Evolutionary conservation across 2,329 filamentous ascomycete genomes (phyloP).

Genomic region (Kalaharituber pfeilii): DNA sequence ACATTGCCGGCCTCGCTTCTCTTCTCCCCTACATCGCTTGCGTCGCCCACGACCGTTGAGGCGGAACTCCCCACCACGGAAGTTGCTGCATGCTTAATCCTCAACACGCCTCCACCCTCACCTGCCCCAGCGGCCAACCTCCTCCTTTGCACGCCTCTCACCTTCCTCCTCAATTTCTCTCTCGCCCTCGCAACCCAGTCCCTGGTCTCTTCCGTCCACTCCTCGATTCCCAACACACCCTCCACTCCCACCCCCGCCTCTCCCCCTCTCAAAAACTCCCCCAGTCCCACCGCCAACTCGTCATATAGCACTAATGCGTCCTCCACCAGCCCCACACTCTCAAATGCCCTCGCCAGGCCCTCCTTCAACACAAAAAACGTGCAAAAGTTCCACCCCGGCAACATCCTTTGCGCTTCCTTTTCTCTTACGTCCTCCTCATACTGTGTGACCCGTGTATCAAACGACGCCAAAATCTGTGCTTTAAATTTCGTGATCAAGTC

Average conservation of each 20-base stretch:
- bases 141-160: conserved; percentile 10
- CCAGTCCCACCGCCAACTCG: conserved; percentile 74
- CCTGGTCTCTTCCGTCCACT: conserved; percentile 21
- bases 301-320: conserved; percentile 91
- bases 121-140: conserved; percentile 5
- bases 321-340: conserved; percentile 88
- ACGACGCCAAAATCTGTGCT: conserved; percentile 67
- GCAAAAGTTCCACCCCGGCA: conserved; percentile 98
- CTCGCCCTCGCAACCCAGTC: conserved; percentile 21
- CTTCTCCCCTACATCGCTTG: not conserved
- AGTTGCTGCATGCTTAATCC: not conserved
- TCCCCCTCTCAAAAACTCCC: conserved; percentile 58
- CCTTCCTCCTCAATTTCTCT: conserved; percentile 16
- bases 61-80: not conserved
- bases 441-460: conserved; percentile 75
- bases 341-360: conserved; percentile 79
- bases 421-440: conserved; percentile 97
- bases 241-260: conserved; percentile 37
- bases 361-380: conserved; percentile 98
- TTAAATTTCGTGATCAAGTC: conserved; percentile 80
- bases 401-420: conserved; percentile 65
- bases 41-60: not conserved
- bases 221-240: conserved; percentile 27
- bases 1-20: not conserved
- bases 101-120: conserved; percentile 22